phyloP scores from a whole-genome alignment of 306 rosid species.

The Glycine tomentella region DNA sequence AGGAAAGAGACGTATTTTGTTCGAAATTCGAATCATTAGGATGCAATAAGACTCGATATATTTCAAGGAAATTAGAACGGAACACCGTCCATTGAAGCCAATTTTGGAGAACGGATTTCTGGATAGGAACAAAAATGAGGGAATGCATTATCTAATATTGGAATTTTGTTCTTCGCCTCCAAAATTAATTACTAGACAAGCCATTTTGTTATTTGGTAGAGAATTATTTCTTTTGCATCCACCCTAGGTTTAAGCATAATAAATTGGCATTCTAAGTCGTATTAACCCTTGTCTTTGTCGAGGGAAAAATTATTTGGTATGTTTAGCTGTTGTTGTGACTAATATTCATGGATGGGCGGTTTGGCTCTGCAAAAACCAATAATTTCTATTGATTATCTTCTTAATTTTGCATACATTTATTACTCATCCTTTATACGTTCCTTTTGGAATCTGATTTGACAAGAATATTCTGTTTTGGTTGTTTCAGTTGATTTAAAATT shows the following conservation, averaged over 20 bases:
- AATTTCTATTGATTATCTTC: not conserved
- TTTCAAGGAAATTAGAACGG: too few relatives aligned
- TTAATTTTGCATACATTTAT: not conserved
- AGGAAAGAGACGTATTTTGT: not conserved
- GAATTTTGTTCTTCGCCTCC: not conserved
- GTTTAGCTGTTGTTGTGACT: too few relatives aligned
- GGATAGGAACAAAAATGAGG: not conserved
- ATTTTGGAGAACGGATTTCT: not conserved
- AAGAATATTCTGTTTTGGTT: not conserved
- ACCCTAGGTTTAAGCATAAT: not conserved
- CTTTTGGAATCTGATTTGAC: conserved; percentile 35
- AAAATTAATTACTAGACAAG: conserved; percentile 6
- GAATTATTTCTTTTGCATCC: not conserved
- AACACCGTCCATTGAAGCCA: not conserved
- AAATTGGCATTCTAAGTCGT: conserved; percentile 6
- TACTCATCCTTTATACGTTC: conserved; percentile 4
- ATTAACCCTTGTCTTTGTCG: not conserved
- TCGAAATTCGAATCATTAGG: not conserved
- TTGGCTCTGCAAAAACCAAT: too few relatives aligned
- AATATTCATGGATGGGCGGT: too few relatives aligned
- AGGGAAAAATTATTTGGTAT: too few relatives aligned
- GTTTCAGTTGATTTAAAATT: conserved; percentile 39
- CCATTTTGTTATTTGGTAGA: not conserved
- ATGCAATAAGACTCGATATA: too few relatives aligned
- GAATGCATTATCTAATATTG: not conserved